These are phyloP conservation scores for Leccinellum rugosiceps DNA, from an alignment of 768 basidiomycete species.

Conservation along the genomic window DNA sequence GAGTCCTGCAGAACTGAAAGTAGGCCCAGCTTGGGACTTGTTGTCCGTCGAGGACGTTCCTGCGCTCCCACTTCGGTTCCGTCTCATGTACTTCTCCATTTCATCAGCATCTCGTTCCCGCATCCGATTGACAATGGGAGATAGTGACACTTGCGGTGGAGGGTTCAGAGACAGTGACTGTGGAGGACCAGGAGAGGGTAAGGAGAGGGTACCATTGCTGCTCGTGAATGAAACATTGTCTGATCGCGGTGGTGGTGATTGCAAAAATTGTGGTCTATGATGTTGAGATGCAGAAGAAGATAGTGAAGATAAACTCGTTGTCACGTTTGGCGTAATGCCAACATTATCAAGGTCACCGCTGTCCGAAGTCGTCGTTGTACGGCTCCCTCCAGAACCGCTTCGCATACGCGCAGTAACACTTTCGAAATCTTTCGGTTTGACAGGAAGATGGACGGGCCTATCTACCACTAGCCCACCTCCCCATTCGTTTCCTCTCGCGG, in stretches of 20 bases:
- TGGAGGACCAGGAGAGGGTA: conserved; percentile 35
- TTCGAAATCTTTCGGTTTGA: conserved; percentile 41
- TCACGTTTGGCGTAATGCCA: conserved; percentile 38
- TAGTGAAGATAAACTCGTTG: conserved; percentile 50
- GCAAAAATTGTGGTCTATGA: conserved; percentile 35
- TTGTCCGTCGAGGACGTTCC: conserved; percentile 71
- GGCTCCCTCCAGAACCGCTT: conserved; percentile 79
- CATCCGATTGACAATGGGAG: conserved; percentile 78
- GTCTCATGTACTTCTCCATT: conserved; percentile 79
- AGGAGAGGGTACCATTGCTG: conserved; percentile 38
- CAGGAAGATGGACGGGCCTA: conserved; percentile 45
- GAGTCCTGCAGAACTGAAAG: conserved; percentile 45
- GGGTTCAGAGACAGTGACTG: conserved; percentile 36
- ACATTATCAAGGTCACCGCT: conserved; percentile 59
- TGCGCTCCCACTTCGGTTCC: conserved; percentile 80
- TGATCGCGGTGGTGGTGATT: conserved; percentile 41
- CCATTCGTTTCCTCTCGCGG: conserved; percentile 64
- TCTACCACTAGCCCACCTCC: conserved; percentile 39
- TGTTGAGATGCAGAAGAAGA: conserved; percentile 65
- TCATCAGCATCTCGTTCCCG: conserved; percentile 83
- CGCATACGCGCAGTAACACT: conserved; percentile 55
- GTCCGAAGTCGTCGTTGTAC: conserved; percentile 73
- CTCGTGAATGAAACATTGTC: conserved; percentile 31
- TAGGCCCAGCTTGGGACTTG: conserved; percentile 55
- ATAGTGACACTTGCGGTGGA: conserved; percentile 48